Base-by-base conservation (phyloP, 2,329 filamentous ascomycete genomes). In the Epichloe brachyelytri region DNA sequence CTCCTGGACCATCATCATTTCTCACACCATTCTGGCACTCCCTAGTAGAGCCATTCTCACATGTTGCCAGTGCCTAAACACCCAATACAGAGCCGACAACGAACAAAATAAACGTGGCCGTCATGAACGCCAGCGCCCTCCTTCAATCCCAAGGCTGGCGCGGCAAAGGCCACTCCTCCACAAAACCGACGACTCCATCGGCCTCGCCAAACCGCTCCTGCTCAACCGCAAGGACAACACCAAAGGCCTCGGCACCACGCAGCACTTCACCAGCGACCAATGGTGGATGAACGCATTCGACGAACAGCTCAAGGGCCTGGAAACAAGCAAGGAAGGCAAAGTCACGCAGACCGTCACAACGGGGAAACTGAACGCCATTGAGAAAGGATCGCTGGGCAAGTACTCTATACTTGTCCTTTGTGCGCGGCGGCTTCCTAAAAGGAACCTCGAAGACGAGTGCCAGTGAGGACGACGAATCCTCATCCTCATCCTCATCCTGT, bases 281-380 rank as follows among this genome's bases (percentile, higher is more conserved):
- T 98, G 93, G 93, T 98, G 93, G 93, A 76, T 95, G 68, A 85
- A 88, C 53, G 93, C 93, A 11, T 96, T 95, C 59, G 91, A 97
- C 68, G 83, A 89, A 64, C 89, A 90, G 51, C 72, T 96, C 57
- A 86, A 93, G 66, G 86, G 84, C 4, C 76, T 95, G 49, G 85
- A 86, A 63, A 81, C 78, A 1, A 74, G 75, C 22, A 73, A 74
- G 57, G 68, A 78, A 57, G 75, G 80, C 49, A 70, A 72, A 58
- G 71, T 80, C 51, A 68, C 77, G 58, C 70, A 84, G 72, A 76
- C 78, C 53, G 65, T 79, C 55, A 71, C 68, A 34, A 71, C 73
- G 52, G 71, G 77, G 54, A 72, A 75, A 54, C 68, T 82, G 48
- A 76, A 81, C 58, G 74, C 74, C 56, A 72, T 83, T 51, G 74